phyloP scores from a whole-genome alignment of 140 eudicot genomes.

The Ambrosia hybrid region DNA sequence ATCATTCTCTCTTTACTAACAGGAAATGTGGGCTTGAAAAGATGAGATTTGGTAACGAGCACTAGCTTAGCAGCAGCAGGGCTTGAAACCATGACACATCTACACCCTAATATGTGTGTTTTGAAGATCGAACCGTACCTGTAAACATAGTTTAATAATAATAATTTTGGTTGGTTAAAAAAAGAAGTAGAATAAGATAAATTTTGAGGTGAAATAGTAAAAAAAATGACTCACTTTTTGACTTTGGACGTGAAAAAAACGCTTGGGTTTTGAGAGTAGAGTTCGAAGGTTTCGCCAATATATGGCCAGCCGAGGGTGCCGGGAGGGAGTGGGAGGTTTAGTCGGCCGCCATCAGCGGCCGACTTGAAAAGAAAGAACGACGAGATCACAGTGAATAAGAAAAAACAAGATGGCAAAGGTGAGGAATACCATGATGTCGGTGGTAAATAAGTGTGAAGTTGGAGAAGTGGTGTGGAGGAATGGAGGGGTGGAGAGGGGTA shows the following conservation, averaged over 20 bases:
- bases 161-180: too few species aligned
- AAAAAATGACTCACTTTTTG: slow-evolving; percentile 57
- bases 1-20: slow-evolving; percentile 97
- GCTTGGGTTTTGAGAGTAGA: slow-evolving; percentile 90
- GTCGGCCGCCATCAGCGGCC: slow-evolving; percentile 30
- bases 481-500: slow-evolving; percentile 26
- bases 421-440: slow-evolving; percentile 28
- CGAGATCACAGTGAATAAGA: slow-evolving; percentile 18
- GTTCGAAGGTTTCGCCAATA: slow-evolving; percentile 90
- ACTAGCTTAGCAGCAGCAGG: slow-evolving; percentile 89
- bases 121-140: slow-evolving; percentile 94
- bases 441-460: slow-evolving; percentile 5
- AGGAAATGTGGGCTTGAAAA: slow-evolving; percentile 96
- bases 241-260: slow-evolving; percentile 86
- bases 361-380: slow-evolving; percentile 27
- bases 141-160: background rate
- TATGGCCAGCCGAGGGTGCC: slow-evolving; percentile 98
- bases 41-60: slow-evolving; percentile 62
- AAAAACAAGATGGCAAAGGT: slow-evolving; percentile 28
- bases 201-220: too few species aligned
- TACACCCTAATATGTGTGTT: slow-evolving; percentile 85
- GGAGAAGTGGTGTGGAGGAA: slow-evolving; percentile 25
- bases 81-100: slow-evolving; percentile 91
- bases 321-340: slow-evolving; percentile 72
- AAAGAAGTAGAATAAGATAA: background rate